Conservation (phyloP, 2,329 filamentous ascomycete genomes). For the Botrytis squamosa region DNA sequence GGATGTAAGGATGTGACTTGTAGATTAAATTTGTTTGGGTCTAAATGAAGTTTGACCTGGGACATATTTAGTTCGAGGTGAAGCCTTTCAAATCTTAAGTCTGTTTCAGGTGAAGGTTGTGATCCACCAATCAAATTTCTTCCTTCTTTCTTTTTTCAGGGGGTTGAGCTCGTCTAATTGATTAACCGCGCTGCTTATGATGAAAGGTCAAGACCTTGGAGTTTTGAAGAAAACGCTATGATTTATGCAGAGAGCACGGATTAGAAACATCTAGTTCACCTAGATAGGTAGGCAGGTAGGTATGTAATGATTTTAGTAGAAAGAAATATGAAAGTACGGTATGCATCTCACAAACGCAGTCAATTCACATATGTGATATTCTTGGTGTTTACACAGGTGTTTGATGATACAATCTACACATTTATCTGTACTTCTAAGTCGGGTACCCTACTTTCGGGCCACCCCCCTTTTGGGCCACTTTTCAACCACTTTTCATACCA, state of each 20-base stretch:
- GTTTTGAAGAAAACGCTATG: slow-evolving; percentile 5
- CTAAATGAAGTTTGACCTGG: slow-evolving; percentile 14
- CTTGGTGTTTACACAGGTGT: not conserved
- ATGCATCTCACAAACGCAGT: not conserved
- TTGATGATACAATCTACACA: not conserved
- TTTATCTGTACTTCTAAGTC: not conserved
- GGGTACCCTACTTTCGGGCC: too few species aligned
- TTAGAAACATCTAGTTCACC: not conserved
- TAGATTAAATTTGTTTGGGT: slow-evolving; percentile 10
- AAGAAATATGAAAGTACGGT: not conserved
- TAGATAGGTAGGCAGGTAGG: not conserved
- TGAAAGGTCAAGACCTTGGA: not conserved
- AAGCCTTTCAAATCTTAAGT: slow-evolving; percentile 14
- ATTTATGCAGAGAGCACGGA: not conserved
- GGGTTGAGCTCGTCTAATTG: slow-evolving; percentile 17
- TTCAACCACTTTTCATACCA: too few species aligned
- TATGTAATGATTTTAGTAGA: not conserved
- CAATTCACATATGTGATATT: not conserved
- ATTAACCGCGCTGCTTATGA: slow-evolving; percentile 16
- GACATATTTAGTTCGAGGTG: slow-evolving; percentile 15
- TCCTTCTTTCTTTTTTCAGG: not conserved
- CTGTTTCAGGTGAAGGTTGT: slow-evolving; percentile 16
- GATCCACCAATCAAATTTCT: slow-evolving; percentile 18
- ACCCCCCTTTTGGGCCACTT: too few species aligned
- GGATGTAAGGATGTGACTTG: slow-evolving; percentile 1